phyloP scores from a whole-genome alignment of 1,284 basidiomycete species.

The Xerocomus nothofagi region DNA sequence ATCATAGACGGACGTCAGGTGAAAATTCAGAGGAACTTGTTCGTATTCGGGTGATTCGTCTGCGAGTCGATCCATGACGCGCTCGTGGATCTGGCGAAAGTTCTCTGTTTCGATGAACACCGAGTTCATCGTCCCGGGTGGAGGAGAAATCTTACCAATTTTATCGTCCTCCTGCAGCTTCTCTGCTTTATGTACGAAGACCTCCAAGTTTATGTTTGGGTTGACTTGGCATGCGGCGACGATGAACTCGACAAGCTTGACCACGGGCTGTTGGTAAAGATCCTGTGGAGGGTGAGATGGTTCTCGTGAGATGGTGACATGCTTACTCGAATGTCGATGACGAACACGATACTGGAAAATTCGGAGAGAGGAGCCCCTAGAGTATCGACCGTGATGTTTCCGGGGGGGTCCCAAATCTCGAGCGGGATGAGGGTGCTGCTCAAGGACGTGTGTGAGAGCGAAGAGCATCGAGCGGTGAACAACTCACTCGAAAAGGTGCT shows the following conservation, averaged over 20 bases:
- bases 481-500: constrained; percentile 80
- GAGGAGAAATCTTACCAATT: constrained; percentile 56
- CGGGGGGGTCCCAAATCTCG: constrained; percentile 95
- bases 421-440: constrained; percentile 86
- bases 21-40: constrained; percentile 74
- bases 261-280: constrained; percentile 73
- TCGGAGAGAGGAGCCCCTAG: constrained; percentile 71
- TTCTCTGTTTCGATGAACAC: constrained; percentile 58
- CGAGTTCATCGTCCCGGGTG: neutral
- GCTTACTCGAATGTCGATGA: constrained; percentile 92
- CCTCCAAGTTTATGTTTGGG: constrained; percentile 80
- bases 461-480: neutral
- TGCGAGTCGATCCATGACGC: constrained; percentile 78
- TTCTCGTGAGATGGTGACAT: neutral
- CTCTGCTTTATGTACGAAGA: constrained; percentile 97
- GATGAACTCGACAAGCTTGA: constrained; percentile 77
- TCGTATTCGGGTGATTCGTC: constrained; percentile 72
- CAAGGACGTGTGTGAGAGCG: constrained; percentile 1
- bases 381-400: constrained; percentile 75
- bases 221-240: constrained; percentile 74
- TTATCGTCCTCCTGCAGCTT: constrained; percentile 91
- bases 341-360: constrained; percentile 86
- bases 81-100: constrained; percentile 83
- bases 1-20: constrained; percentile 89
- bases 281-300: constrained; percentile 43